Percentiles rank a stretch among this genome's conserved stretches.
Evolutionary conservation across 2,329 filamentous ascomycete species (phyloP).

Genomic region (Harringtonia aguacate): DNA sequence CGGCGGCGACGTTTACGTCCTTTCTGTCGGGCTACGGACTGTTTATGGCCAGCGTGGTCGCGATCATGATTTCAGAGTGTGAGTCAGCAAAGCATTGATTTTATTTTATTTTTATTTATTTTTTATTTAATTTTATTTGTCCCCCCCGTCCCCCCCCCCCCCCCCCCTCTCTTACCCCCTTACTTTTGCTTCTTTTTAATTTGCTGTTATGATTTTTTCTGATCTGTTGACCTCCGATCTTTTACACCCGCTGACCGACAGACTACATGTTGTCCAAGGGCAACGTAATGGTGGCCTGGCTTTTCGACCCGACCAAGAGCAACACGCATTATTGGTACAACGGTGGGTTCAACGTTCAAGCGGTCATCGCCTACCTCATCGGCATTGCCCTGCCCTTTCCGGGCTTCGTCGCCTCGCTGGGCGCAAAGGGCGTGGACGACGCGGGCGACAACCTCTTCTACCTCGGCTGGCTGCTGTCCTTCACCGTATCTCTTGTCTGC

Average conservation of each 20-base stretch:
- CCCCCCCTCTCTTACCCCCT: no score
- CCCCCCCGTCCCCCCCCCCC: no score
- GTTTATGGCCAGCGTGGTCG: constrained; percentile 13
- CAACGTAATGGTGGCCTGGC: constrained; percentile 21
- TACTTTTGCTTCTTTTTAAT: no score
- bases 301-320: constrained; percentile 18
- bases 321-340: constrained; percentile 23
- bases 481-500: constrained; percentile 18
- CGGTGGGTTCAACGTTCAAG: constrained; percentile 23
- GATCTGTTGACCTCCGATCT: not conserved
- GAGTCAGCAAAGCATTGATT: no score
- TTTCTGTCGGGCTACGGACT: constrained; percentile 14
- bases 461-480: constrained; percentile 24
- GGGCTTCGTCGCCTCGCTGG: constrained; percentile 22
- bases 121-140: no score
- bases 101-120: no score
- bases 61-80: constrained; percentile 13
- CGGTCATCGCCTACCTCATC: constrained; percentile 21
- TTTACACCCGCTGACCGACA: not conserved
- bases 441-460: no score
- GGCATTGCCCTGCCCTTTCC: constrained; percentile 24
- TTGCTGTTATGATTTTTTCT: no score
- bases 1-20: constrained; percentile 12
- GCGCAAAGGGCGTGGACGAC: constrained; percentile 18
- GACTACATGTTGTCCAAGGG: constrained; percentile 24